These are phyloP conservation scores for Lichina pygmaea DNA, from an alignment of 495 filamentous ascomycete genomes.

Conservation along the genomic window DNA sequence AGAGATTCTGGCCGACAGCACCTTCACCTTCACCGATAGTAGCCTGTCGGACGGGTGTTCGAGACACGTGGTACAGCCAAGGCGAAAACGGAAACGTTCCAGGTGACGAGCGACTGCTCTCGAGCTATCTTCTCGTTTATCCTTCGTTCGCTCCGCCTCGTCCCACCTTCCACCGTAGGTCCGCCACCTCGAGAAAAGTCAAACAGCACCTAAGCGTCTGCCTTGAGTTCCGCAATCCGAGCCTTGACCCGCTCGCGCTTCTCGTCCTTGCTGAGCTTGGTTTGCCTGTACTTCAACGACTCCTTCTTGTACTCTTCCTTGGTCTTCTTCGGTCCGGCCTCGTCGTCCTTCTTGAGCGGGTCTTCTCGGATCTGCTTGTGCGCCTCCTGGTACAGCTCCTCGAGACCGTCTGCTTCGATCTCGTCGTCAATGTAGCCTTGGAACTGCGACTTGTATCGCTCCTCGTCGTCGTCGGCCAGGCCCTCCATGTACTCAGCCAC, in stretches of 20 bases:
- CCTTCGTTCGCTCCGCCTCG: too few relatives aligned
- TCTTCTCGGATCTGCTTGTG: slow-evolving; percentile 95
- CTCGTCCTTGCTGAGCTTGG: slow-evolving; percentile 58
- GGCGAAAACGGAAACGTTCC: too few relatives aligned
- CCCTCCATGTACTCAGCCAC: slow-evolving; percentile 99
- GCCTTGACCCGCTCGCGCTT: slow-evolving; percentile 54
- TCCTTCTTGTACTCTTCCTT: slow-evolving; percentile 96
- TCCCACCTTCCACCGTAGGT: too few relatives aligned
- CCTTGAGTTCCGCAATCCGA: slow-evolving; percentile 56
- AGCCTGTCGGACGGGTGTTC: too few relatives aligned
- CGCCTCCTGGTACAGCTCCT: slow-evolving; percentile 87
- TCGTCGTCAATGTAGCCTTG: slow-evolving; percentile 88
- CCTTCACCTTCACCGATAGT: too few relatives aligned
- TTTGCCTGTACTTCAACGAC: slow-evolving; percentile 59
- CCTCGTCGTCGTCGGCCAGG: slow-evolving; percentile 97
- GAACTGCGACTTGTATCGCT: slow-evolving; percentile 98
- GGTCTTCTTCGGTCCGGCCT: slow-evolving; percentile 41
- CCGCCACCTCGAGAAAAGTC: neutral
- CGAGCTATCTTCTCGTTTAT: too few relatives aligned
- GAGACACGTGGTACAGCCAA: too few relatives aligned
- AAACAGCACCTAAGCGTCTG: slow-evolving; percentile 3
- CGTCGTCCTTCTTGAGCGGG: slow-evolving; percentile 81
- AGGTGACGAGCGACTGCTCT: too few relatives aligned
- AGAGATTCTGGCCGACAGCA: too few relatives aligned
- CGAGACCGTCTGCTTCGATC: slow-evolving; percentile 82